Evolutionary conservation across 805 yeast genomes (phyloP), one percentile per base, ranked within the genome.

Genomic region (Starmera pachycereana): DNA sequence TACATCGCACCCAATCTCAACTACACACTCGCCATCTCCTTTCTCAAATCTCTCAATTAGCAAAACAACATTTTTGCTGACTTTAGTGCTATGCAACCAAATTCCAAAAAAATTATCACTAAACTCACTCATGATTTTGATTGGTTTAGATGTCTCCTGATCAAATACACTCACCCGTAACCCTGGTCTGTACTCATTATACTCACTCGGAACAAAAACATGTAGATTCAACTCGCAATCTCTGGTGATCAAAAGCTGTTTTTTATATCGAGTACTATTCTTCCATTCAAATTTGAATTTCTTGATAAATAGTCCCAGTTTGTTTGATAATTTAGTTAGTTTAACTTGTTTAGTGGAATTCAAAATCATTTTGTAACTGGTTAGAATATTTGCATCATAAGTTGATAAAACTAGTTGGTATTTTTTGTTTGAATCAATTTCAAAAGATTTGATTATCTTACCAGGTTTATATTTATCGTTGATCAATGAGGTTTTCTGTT

Each of bases 391-490:
- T 1, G 63, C 53, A 4, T 64, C 65, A 47, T 63, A 72, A 0
- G 74, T 65, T 1, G 82, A 76, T 3, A 66, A 52, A 1, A 78
- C 58, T 0, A 72, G 45, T 22, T 69, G 61, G 47, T 76, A 78
- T 12, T 48, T 47, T 2, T 69, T 71, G 0, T 63, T 60, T 1
- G 57, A 41, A 16, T 44, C 42, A 9, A 63, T 36, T 12, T 43
- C 44, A 12, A 68, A 32, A 0, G 51, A 36, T 1, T 41, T 37
- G 6, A 59, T 37, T 1, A 56, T 29, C 5, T 48, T 43, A 3
- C 55, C 58, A 1, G 49, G 40, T 13, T 59, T 54, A 44, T 68
- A 69, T 31, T 61, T 62, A 32, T 63, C 65, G 38, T 59, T 56
- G 12, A 48, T 56, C 32, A 41, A 57, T 18, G 51, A 73, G 45